Evolutionary conservation across 768 basidiomycete genomes (phyloP).

Genomic region (Russula vinacea): DNA sequence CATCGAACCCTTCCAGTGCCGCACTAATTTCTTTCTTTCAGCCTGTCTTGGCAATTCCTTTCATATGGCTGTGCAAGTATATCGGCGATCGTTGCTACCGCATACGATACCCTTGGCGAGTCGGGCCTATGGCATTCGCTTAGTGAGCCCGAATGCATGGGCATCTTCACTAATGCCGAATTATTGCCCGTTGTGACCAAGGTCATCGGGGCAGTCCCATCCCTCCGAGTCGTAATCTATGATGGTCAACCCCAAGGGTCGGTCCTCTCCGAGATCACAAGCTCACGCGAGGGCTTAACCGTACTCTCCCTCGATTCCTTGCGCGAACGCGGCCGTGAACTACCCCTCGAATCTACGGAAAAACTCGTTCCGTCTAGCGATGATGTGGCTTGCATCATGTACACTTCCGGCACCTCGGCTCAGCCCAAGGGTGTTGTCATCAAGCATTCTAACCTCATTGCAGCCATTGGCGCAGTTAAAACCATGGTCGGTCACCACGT

Average conservation of each 20-base stretch:
- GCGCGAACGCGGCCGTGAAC: slow-evolving; percentile 57
- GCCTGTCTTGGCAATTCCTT: slow-evolving; percentile 84
- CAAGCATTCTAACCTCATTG: slow-evolving; percentile 81
- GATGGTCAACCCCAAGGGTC: slow-evolving; percentile 63
- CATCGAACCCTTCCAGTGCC: no score
- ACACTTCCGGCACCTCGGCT: slow-evolving; percentile 89
- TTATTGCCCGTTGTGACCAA: slow-evolving; percentile 75
- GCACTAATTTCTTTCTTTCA: slow-evolving; percentile 34
- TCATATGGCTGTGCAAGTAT: slow-evolving; percentile 78
- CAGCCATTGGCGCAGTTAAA: slow-evolving; percentile 78
- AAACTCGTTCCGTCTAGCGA: slow-evolving; percentile 47
- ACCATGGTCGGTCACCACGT: slow-evolving; percentile 66
- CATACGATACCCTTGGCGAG: slow-evolving; percentile 94
- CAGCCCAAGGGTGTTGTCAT: slow-evolving; percentile 93
- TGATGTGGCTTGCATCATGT: slow-evolving; percentile 69
- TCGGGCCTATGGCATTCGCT: slow-evolving; percentile 86
- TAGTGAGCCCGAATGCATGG: slow-evolving; percentile 78
- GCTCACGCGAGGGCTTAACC: slow-evolving; percentile 55
- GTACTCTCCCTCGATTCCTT: slow-evolving; percentile 69
- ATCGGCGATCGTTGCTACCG: slow-evolving; percentile 82
- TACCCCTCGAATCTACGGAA: slow-evolving; percentile 52
- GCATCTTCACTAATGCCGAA: slow-evolving; percentile 89
- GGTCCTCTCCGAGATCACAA: slow-evolving; percentile 57
- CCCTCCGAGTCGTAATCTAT: slow-evolving; percentile 78
- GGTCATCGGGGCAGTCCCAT: slow-evolving; percentile 70